A percentile compares a stretch with the other conserved stretches of the same genome.
Evolutionary conservation across 1,284 basidiomycete species (phyloP).

Genomic region (Cryptococcus floricola): DNA sequence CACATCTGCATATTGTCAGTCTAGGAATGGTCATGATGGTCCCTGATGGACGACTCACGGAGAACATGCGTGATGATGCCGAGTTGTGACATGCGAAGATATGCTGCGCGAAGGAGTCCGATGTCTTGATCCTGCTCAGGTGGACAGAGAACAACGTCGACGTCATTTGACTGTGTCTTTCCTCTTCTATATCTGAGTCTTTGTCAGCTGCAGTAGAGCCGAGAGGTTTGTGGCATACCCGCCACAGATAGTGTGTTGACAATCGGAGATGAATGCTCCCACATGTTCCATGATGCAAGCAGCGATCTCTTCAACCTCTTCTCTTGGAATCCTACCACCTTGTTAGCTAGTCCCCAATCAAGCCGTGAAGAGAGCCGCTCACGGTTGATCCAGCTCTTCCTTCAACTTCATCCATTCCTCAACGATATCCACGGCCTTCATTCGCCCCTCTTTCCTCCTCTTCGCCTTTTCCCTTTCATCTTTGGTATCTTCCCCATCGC

Average conservation of each 20-base stretch:
- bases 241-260: constrained; percentile 41
- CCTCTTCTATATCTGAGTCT: constrained; percentile 41
- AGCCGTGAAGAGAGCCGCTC: constrained; percentile 6
- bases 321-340: constrained; percentile 34
- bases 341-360: neutral
- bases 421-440: constrained; percentile 45
- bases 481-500: constrained; percentile 21
- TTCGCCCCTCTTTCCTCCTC: constrained; percentile 36
- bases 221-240: constrained; percentile 18
- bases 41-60: constrained; percentile 23
- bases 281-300: constrained; percentile 38
- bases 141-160: constrained; percentile 47
- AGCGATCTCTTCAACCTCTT: constrained; percentile 45
- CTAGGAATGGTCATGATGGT: neutral
- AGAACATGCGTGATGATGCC: constrained; percentile 47
- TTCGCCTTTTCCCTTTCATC: constrained; percentile 22
- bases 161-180: constrained; percentile 43
- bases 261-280: constrained; percentile 35
- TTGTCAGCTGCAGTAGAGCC: neutral
- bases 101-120: constrained; percentile 32
- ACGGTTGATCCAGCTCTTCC: constrained; percentile 40
- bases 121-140: constrained; percentile 34
- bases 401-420: constrained; percentile 43
- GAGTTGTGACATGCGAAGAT: constrained; percentile 28
- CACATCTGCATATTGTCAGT: constrained; percentile 21